phyloP scores from a whole-genome alignment of 225 moss, liverwort and hornwort genomes.

The Asterella californica region DNA sequence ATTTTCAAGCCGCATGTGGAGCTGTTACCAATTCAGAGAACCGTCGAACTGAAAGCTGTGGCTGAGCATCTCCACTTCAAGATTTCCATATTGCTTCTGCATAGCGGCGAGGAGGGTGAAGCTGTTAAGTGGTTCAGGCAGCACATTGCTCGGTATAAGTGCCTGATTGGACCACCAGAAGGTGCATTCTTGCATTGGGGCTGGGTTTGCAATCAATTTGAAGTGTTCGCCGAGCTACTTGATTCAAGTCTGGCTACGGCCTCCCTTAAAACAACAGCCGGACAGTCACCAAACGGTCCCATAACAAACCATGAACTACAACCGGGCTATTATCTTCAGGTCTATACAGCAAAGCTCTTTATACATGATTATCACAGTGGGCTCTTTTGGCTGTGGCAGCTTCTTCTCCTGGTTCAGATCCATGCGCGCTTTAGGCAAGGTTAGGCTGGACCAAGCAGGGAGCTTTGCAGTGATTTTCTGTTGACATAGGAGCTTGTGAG shows the following conservation, averaged over 20 bases:
- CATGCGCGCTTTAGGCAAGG: background rate
- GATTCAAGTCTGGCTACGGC: slow-evolving; percentile 71
- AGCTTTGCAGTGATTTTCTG: background rate
- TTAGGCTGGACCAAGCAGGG: background rate
- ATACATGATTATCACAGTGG: background rate
- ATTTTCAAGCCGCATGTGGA: slow-evolving; percentile 78
- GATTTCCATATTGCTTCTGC: slow-evolving; percentile 85
- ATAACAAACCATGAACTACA: slow-evolving; percentile 83
- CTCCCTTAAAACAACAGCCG: slow-evolving; percentile 52
- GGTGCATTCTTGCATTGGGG: slow-evolving; percentile 93
- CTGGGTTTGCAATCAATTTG: slow-evolving; percentile 90
- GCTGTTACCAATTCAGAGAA: slow-evolving; percentile 82
- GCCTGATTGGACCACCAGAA: slow-evolving; percentile 72
- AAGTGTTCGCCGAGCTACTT: slow-evolving; percentile 89
- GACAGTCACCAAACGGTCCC: slow-evolving; percentile 62
- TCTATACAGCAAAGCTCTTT: background rate
- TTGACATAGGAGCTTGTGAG: background rate
- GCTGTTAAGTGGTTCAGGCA: slow-evolving; percentile 92
- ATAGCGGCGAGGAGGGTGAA: slow-evolving; percentile 86
- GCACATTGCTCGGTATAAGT: slow-evolving; percentile 73
- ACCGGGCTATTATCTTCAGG: slow-evolving; percentile 87
- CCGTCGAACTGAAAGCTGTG: slow-evolving; percentile 85
- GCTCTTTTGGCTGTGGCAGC: background rate
- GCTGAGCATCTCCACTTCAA: slow-evolving; percentile 93
- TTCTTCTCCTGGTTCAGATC: background rate